A percentile compares a stretch with the other conserved stretches of the same genome.
These are phyloP conservation scores for Sphaerulina populicola DNA, from an alignment of 2,329 filamentous ascomycete species.

Conservation along the genomic window DNA sequence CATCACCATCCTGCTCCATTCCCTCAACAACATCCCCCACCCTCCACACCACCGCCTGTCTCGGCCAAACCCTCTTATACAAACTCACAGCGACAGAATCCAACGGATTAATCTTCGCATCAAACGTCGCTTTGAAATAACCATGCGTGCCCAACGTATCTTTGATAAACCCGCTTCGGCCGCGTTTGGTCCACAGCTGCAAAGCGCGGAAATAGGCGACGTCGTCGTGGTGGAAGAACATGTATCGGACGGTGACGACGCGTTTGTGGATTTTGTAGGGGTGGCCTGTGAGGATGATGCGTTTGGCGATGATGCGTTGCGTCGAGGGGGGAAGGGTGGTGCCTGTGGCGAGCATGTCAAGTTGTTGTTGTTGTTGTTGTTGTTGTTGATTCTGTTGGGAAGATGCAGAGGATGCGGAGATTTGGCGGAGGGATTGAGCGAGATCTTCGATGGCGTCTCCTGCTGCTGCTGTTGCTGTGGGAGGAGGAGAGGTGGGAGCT, in stretches of 20 bases:
- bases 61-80: slow-evolving; percentile 53
- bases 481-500: slow-evolving; percentile 36
- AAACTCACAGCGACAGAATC: slow-evolving; percentile 81
- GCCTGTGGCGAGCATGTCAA: slow-evolving; percentile 76
- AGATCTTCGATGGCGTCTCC: slow-evolving; percentile 40
- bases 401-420: slow-evolving; percentile 21
- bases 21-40: slow-evolving; percentile 8
- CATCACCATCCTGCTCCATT: not conserved
- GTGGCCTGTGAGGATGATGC: slow-evolving; percentile 86
- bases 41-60: slow-evolving; percentile 33
- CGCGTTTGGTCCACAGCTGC: slow-evolving; percentile 86
- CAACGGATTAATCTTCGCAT: slow-evolving; percentile 89
- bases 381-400: not conserved
- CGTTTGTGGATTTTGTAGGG: slow-evolving; percentile 99
- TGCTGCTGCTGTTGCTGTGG: slow-evolving; percentile 21
- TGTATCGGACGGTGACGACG: slow-evolving; percentile 93
- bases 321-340: slow-evolving; percentile 72
- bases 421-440: slow-evolving; percentile 25
- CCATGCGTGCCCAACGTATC: slow-evolving; percentile 92
- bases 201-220: slow-evolving; percentile 97
- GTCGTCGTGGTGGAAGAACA: slow-evolving; percentile 98
- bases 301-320: slow-evolving; percentile 78
- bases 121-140: slow-evolving; percentile 99
- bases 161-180: slow-evolving; percentile 84
- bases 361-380: slow-evolving; percentile 14